Conservation (phyloP, 2,329 filamentous ascomycete species). For the Cryphonectria naterciae region DNA sequence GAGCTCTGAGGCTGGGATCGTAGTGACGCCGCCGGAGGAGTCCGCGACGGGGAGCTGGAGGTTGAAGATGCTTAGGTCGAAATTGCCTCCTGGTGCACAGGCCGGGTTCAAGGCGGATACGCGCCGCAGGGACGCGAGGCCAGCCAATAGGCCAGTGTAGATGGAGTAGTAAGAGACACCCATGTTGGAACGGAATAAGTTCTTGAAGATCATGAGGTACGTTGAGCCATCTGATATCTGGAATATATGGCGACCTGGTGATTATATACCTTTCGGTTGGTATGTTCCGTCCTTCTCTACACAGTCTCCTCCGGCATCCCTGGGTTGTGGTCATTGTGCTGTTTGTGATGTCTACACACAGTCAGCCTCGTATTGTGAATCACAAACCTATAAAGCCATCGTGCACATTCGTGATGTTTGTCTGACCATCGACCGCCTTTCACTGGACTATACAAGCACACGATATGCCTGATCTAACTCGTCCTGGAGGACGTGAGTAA, state of each 20-base stretch:
- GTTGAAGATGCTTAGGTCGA: conserved; percentile 40
- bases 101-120: conserved; percentile 28
- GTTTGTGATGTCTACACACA: background rate
- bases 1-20: conserved; percentile 38
- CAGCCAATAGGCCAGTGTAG: background rate
- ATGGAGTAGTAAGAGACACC: background rate
- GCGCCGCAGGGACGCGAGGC: background rate
- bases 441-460: background rate
- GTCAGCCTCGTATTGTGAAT: background rate
- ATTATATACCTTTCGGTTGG: background rate
- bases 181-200: background rate
- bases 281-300: too few species aligned
- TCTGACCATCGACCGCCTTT: background rate
- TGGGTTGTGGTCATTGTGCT: background rate
- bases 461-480: background rate
- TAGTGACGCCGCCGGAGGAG: conserved; percentile 16
- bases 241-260: background rate
- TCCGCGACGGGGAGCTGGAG: conserved; percentile 44
- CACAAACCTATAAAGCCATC: background rate
- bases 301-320: too few species aligned
- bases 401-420: background rate
- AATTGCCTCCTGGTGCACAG: conserved; percentile 37
- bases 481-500: background rate
- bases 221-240: background rate
- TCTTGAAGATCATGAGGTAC: background rate